A percentile compares a stretch with the other conserved stretches of the same genome.
Evolutionary conservation across 1,284 basidiomycete species (phyloP).

Genomic region (Macrocystidia cucumis): DNA sequence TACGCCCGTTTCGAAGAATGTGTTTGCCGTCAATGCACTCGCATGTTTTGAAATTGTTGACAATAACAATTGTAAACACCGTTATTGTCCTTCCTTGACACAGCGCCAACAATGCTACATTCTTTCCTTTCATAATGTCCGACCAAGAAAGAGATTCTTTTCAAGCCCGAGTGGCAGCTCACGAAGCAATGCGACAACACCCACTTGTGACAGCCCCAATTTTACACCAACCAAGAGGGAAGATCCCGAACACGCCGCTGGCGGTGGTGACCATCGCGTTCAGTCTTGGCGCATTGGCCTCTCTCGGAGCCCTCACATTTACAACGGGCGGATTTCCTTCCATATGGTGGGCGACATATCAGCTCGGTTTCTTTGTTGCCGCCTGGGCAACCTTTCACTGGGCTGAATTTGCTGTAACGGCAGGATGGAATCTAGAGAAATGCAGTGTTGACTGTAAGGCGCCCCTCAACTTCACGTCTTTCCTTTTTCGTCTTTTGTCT

Average conservation of each 20-base stretch:
- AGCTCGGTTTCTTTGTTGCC: constrained; percentile 77
- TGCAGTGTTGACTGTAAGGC: constrained; percentile 88
- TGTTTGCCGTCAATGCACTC: too few relatives aligned
- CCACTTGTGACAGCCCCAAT: constrained; percentile 48
- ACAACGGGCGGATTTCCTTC: constrained; percentile 32
- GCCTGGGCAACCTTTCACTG: constrained; percentile 88
- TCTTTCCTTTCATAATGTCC: constrained; percentile 7
- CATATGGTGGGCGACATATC: constrained; percentile 65
- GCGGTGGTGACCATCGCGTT: constrained; percentile 70
- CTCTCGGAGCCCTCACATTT: constrained; percentile 44
- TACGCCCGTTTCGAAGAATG: too few relatives aligned
- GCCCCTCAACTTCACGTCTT: constrained; percentile 2
- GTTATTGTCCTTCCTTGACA: constrained; percentile 16
- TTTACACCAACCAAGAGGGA: constrained; percentile 37
- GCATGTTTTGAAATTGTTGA: too few relatives aligned
- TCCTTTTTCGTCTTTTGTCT: constrained; percentile 3
- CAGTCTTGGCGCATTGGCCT: constrained; percentile 58
- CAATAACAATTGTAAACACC: too few relatives aligned
- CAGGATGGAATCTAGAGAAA: constrained; percentile 91
- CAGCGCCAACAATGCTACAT: constrained; percentile 10
- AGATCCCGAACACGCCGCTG: constrained; percentile 81
- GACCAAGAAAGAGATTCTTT: constrained; percentile 14
- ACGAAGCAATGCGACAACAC: constrained; percentile 24
- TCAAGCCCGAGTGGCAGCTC: constrained; percentile 40
- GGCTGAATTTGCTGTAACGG: constrained; percentile 92